Percentiles rank a stretch among this genome's conserved stretches.
Conservation (phyloP, 257 asterid genomes). For the Solanum medicagineum region DNA sequence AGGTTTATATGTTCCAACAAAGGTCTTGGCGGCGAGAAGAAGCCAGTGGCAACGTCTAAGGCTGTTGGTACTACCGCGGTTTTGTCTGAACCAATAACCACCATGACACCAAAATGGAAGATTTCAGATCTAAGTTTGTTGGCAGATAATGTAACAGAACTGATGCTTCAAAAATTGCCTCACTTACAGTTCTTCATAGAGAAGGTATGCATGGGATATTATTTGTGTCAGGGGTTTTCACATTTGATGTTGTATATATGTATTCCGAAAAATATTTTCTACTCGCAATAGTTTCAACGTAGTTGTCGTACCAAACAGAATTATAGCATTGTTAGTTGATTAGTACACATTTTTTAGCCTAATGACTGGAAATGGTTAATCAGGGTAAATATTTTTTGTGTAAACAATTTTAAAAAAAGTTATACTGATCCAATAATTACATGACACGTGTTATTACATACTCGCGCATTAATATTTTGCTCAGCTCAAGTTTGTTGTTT, state of each 20-base stretch:
- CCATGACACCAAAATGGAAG: constrained; percentile 14
- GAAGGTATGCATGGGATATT: constrained; percentile 26
- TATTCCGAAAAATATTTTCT: no score
- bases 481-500: background rate
- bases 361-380: no score
- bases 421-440: background rate
- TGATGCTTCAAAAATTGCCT: constrained; percentile 15
- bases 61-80: constrained; percentile 13
- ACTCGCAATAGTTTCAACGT: no score
- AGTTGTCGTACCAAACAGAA: no score
- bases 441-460: background rate
- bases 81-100: constrained; percentile 16
- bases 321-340: no score
- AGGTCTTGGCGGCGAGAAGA: constrained; percentile 15
- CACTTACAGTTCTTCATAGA: constrained; percentile 39
- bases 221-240: no score
- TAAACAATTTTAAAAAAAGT: background rate
- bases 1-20: constrained; percentile 17
- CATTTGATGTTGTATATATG: no score
- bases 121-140: constrained; percentile 11
- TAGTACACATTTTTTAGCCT: no score
- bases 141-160: no score
- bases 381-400: background rate
- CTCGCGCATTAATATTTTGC: background rate
- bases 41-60: constrained; percentile 12